Percentiles rank a stretch among this genome's conserved stretches.
phyloP scores from a whole-genome alignment of 1,284 basidiomycete genomes.

The Microbotryum saponariae region DNA sequence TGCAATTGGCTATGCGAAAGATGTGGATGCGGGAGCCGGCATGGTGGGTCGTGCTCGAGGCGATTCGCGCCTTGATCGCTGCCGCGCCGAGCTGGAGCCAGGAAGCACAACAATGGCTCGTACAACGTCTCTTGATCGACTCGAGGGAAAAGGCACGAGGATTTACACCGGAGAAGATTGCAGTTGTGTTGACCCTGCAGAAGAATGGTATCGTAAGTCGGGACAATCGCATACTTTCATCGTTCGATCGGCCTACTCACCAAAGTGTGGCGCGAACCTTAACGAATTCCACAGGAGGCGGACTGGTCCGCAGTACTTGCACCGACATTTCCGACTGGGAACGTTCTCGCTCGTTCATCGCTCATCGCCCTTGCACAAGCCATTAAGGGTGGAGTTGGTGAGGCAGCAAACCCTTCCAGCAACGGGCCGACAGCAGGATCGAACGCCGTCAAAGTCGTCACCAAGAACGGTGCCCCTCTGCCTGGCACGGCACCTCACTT shows the following conservation, averaged over 20 bases:
- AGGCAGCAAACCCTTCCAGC: slow-evolving; percentile 36
- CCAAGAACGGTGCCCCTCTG: slow-evolving; percentile 44
- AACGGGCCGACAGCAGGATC: slow-evolving; percentile 26
- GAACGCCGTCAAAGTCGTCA: slow-evolving; percentile 27
- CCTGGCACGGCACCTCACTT: slow-evolving; percentile 82
- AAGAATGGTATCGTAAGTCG: slow-evolving; percentile 47
- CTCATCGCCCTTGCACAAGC: slow-evolving; percentile 59
- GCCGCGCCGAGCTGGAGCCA: slow-evolving; percentile 55
- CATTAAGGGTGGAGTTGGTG: slow-evolving; percentile 49
- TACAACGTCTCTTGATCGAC: slow-evolving; percentile 50
- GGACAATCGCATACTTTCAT: background rate
- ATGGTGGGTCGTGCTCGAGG: slow-evolving; percentile 72
- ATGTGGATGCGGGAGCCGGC: slow-evolving; percentile 86
- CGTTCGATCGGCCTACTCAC: background rate
- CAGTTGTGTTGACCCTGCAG: slow-evolving; percentile 66
- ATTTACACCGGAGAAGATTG: slow-evolving; percentile 85
- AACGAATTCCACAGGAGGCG: slow-evolving; percentile 40
- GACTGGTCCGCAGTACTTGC: slow-evolving; percentile 63
- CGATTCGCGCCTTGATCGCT: slow-evolving; percentile 54
- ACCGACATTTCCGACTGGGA: slow-evolving; percentile 62
- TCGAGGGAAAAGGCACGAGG: slow-evolving; percentile 27
- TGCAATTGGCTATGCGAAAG: slow-evolving; percentile 57
- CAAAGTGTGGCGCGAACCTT: background rate
- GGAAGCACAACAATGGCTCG: slow-evolving; percentile 53
- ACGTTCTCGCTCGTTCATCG: slow-evolving; percentile 47